Conservation (phyloP, 2,329 filamentous ascomycete species). For the Coniochaeta hoffmannii region DNA sequence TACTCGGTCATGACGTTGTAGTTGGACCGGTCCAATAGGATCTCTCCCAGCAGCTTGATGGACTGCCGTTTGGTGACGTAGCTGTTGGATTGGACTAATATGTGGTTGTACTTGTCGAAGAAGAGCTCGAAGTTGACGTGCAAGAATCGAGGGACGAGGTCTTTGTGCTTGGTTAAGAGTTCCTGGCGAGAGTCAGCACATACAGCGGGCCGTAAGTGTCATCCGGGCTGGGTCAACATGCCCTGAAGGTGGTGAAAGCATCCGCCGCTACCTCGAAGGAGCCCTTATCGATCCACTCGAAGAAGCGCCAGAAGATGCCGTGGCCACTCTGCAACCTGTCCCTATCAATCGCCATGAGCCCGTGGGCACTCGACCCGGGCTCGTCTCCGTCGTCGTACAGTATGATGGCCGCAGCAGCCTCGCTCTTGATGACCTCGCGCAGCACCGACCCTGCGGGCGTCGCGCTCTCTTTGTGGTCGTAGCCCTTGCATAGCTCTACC, state of each 20-base stretch:
- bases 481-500: slow-evolving; percentile 80
- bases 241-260: slow-evolving; percentile 94
- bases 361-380: slow-evolving; percentile 63
- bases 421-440: slow-evolving; percentile 81
- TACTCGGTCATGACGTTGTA: slow-evolving; percentile 98
- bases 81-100: slow-evolving; percentile 82
- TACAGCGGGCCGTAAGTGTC: too few species aligned
- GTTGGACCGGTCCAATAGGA: slow-evolving; percentile 88
- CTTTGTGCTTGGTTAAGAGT: slow-evolving; percentile 89
- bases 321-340: slow-evolving; percentile 68
- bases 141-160: slow-evolving; percentile 80
- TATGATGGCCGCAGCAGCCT: slow-evolving; percentile 83
- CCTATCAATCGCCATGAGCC: slow-evolving; percentile 69
- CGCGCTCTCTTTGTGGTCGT: slow-evolving; percentile 83
- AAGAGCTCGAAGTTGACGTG: slow-evolving; percentile 87
- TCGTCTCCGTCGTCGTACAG: slow-evolving; percentile 82
- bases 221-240: slow-evolving; percentile 31
- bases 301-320: slow-evolving; percentile 94
- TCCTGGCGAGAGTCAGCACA: slow-evolving; percentile 47
- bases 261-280: slow-evolving; percentile 96
- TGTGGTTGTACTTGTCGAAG: slow-evolving; percentile 83
- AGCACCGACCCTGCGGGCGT: slow-evolving; percentile 86
- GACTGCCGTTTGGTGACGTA: slow-evolving; percentile 98
- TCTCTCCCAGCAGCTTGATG: slow-evolving; percentile 93
- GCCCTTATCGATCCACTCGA: slow-evolving; percentile 93